Percentiles rank a stretch among this genome's conserved stretches.
Conservation (phyloP, 805 yeast species). For the Cyberlindnera maritima region DNA sequence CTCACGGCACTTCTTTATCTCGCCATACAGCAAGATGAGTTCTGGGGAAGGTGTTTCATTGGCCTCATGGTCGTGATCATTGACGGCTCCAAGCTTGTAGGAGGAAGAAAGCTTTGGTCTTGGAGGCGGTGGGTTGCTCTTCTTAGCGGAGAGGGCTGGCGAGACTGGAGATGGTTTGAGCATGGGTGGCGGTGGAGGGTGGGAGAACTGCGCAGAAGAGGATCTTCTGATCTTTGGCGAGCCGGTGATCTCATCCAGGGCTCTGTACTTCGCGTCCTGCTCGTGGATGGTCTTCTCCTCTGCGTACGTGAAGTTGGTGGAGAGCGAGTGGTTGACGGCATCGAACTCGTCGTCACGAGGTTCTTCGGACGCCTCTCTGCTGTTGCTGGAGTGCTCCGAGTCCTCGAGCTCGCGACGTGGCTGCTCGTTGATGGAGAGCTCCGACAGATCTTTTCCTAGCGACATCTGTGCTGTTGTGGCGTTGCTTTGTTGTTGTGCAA, state of each 20-base stretch:
- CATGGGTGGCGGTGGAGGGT: conserved; percentile 39
- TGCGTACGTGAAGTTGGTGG: conserved; percentile 60
- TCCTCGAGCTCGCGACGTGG: too few species aligned
- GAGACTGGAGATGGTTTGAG: conserved; percentile 16
- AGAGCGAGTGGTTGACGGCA: conserved; percentile 25
- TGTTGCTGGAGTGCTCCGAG: neutral
- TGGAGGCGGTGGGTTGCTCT: conserved; percentile 42
- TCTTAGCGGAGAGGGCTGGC: conserved; percentile 41
- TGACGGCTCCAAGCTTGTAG: conserved; percentile 44
- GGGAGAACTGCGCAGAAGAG: conserved; percentile 34
- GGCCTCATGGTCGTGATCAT: conserved; percentile 47
- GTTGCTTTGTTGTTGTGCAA: neutral
- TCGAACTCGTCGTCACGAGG: conserved; percentile 14
- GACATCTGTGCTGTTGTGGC: neutral
- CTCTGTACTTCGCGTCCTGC: conserved; percentile 63
- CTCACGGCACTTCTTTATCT: conserved; percentile 64
- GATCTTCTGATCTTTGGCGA: conserved; percentile 36
- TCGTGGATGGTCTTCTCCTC: conserved; percentile 65
- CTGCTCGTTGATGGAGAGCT: neutral
- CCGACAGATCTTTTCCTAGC: conserved; percentile 2
- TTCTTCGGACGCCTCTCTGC: neutral
- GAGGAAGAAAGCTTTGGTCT: conserved; percentile 22
- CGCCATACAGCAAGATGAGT: conserved; percentile 57
- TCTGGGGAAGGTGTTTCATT: conserved; percentile 67
- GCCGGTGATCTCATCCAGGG: conserved; percentile 40